Evolutionary conservation across 2,329 filamentous ascomycete species (phyloP), one percentile per base, ranked within the genome.

Genomic region (Thyridium curvatum): DNA sequence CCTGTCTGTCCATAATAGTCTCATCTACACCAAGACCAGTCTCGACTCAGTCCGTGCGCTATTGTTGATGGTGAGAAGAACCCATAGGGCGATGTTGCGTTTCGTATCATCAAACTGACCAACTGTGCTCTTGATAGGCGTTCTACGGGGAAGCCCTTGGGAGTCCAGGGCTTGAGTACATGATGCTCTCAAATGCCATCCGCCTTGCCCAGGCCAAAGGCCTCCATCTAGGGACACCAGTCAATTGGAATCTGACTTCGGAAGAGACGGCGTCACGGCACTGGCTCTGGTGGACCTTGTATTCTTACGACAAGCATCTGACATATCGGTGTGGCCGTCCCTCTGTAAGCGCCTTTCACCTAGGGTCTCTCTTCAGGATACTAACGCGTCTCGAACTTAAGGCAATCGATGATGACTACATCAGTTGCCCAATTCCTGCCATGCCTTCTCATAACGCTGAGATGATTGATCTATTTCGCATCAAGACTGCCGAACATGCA

Each of bases 241-340:
- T 18, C 12, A 1, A n/a, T 9, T 34, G 32, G 31, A 40, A 32
- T 8, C 18, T 34, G 6, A 9, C 18, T 12, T n/a, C 26, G 18
- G 37, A 40, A 29, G 41, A 49, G 18, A 29, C 39, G 13, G 15
- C 35, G 18, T 37, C 43, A 14, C 40, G 46, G 16, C 46, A 41
- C 12, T 48, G 44, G 41, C 18, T 48, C 4, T 50, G 46, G 33
- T 50, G 47, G 47, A 33, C 37, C 2, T 31, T 50, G 7, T 50
- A 50, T 16, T 18, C 31, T n/a, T 45, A 42, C 32, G 46, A 48
- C 15, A 50, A 48, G 35, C 40, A 45, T n/a, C 40, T 50, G 12
- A 36, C 44, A 3, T 43, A 35, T 21, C 37, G 42, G 30, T 50
- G 44, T 4, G 44, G 46, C n/a, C 36, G 46, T 6, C 40, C 47